phyloP scores from a whole-genome alignment of 2,329 filamentous ascomycete species.

The Hymenoscyphus occultus region DNA sequence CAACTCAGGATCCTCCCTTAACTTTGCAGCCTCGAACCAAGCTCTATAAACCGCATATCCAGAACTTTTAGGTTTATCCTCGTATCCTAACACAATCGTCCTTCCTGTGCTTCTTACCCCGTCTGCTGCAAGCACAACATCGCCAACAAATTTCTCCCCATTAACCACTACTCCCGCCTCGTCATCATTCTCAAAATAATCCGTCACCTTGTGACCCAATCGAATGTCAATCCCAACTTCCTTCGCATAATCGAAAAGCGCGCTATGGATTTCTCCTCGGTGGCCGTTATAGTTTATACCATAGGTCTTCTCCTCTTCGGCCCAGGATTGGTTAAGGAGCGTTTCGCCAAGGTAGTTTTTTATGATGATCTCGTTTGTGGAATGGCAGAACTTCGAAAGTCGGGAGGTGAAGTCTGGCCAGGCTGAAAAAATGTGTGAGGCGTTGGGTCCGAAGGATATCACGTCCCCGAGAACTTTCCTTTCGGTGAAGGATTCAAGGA shows the following conservation, averaged over 20 bases:
- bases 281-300: constrained; percentile 52
- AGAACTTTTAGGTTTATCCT: constrained; percentile 43
- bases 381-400: constrained; percentile 50
- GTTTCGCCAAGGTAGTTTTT: constrained; percentile 52
- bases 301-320: constrained; percentile 38
- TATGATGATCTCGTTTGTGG: constrained; percentile 32
- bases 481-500: constrained; percentile 48
- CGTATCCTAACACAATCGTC: constrained; percentile 36
- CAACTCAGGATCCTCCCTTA: constrained; percentile 36
- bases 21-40: constrained; percentile 36
- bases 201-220: constrained; percentile 48
- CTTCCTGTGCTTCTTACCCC: constrained; percentile 37
- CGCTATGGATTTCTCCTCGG: constrained; percentile 53
- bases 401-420: constrained; percentile 50
- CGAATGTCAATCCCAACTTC: constrained; percentile 53
- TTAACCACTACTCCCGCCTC: constrained; percentile 49
- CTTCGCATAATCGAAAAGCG: constrained; percentile 50
- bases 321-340: constrained; percentile 47
- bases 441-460: constrained; percentile 55
- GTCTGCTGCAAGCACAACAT: constrained; percentile 43
- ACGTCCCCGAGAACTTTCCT: constrained; percentile 48
- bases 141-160: constrained; percentile 44
- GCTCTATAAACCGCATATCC: constrained; percentile 45
- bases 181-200: constrained; percentile 49
- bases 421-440: constrained; percentile 53